phyloP scores from a whole-genome alignment of 2,329 filamentous ascomycete species.

The Sphaerulina musiva region DNA sequence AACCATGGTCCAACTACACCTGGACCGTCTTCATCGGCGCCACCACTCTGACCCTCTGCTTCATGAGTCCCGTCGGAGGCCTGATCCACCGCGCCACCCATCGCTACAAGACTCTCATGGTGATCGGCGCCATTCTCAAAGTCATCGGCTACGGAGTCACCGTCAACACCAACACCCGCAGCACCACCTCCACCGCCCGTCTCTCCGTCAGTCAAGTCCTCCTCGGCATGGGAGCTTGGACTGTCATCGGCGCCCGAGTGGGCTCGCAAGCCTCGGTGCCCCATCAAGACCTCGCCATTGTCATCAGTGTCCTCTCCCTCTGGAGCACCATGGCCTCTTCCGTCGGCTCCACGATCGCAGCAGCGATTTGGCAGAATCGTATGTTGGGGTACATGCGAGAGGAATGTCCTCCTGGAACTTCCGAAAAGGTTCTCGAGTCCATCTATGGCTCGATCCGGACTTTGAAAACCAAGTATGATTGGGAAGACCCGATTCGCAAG shows the following conservation, averaged over 20 bases:
- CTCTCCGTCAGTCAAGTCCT: constrained; percentile 37
- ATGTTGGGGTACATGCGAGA: constrained; percentile 9
- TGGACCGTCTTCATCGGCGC: constrained; percentile 41
- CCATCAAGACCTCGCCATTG: constrained; percentile 39
- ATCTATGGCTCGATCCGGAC: constrained; percentile 5
- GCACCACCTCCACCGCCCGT: constrained; percentile 33
- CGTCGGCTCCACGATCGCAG: constrained; percentile 37
- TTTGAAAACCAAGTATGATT: constrained; percentile 1
- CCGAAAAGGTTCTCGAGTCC: neutral
- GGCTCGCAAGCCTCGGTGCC: constrained; percentile 40
- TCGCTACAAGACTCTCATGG: constrained; percentile 40
- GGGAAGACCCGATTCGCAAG: neutral
- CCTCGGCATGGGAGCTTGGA: constrained; percentile 36
- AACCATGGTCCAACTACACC: constrained; percentile 39
- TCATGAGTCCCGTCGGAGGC: constrained; percentile 34
- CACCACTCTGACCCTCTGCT: constrained; percentile 38
- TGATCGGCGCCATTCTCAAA: constrained; percentile 36
- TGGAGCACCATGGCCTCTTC: constrained; percentile 39
- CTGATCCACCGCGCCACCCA: constrained; percentile 35
- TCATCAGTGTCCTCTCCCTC: constrained; percentile 37
- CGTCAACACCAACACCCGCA: constrained; percentile 26
- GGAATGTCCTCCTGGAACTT: neutral
- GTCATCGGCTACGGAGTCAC: constrained; percentile 37
- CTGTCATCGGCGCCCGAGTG: constrained; percentile 39
- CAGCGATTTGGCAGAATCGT: constrained; percentile 3